Base-by-base conservation (phyloP, 345 rosid genomes). In the Eutrema heterophyllum region DNA sequence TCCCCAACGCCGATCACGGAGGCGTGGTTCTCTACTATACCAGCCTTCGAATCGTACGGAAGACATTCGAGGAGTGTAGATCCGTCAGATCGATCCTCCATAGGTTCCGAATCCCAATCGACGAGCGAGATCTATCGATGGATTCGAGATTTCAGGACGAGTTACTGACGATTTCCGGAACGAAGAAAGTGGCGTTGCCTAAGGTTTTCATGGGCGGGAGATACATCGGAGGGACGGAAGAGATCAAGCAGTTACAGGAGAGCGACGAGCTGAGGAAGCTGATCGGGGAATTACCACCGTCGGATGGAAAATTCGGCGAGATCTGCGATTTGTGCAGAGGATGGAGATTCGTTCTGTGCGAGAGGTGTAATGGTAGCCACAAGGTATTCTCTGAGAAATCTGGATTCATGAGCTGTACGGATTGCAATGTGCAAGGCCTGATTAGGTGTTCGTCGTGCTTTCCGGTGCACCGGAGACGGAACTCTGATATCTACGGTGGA, bases 81-180 rank as follows among this genome's bases (percentile, higher is more conserved):
- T 16, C 73, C 36, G 90, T 88, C 70, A 58, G 81, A 40, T 83
- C 91, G 4, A 88, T 92, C 69, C 87, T 92, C 35, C 84, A 81
- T 0, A 86, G 82, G 4, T 68, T 83, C 44, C 76, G 84, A 0
- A 86, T 86, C 60, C 75, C 80, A 0, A 71, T 88, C 43, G 98
- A 92, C 79, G 96, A 92, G 39, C 89, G 95, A 4, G 98, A 92
- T 76, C 71, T 92, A 72, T 86, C 91, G 5, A 84, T 92, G 95
- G 93, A 90, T 36, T 61, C 80, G 1, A 59, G 32, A 3, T 90
- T 87, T 71, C 67, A 79, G 13, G 83, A 81, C 4, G 93, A 93
- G 83, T 45, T 90, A 41, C 82, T 84, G 50, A 75, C 61, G 54
- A 84, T 88, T 49, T 48, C 81, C 2, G 87, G 83, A 12, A 29